phyloP scores from a whole-genome alignment of 2,329 filamentous ascomycete species.

The Clarireedia sp. region DNA sequence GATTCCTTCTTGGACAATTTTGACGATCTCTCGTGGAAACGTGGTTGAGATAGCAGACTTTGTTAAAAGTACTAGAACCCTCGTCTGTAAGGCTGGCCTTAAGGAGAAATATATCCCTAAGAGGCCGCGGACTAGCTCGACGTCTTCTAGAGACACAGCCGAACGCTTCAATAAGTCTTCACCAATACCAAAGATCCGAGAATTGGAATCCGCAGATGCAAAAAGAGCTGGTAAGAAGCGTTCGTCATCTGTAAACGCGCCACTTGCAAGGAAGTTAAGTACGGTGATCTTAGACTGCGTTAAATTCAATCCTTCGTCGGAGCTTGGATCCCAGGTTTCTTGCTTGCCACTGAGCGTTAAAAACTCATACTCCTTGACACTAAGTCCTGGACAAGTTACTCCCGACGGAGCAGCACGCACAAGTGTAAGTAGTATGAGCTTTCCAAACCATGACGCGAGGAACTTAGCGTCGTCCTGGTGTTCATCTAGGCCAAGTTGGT shows the following conservation, averaged over 20 bases:
- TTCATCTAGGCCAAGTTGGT: constrained; percentile 57
- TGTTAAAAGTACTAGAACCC: constrained; percentile 65
- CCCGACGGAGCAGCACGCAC: constrained; percentile 30
- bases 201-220: constrained; percentile 76
- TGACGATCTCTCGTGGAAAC: constrained; percentile 59
- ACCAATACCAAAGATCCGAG: constrained; percentile 71
- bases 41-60: constrained; percentile 69
- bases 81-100: constrained; percentile 66
- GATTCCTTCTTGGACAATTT: constrained; percentile 61
- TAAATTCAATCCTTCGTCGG: constrained; percentile 55
- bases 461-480: constrained; percentile 59
- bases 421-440: constrained; percentile 63
- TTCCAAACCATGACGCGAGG: constrained; percentile 66
- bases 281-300: constrained; percentile 62
- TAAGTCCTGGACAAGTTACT: constrained; percentile 46
- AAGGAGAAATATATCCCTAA: constrained; percentile 68
- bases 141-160: constrained; percentile 64
- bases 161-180: constrained; percentile 83
- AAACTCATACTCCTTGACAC: constrained; percentile 59
- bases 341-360: constrained; percentile 58
- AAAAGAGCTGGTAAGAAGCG: constrained; percentile 78
- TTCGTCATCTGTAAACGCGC: constrained; percentile 75
- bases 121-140: constrained; percentile 52
- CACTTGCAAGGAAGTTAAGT: constrained; percentile 69
- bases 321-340: constrained; percentile 57